Base-by-base conservation (phyloP, 129 eudicot species). In the Saussurea involucrata region DNA sequence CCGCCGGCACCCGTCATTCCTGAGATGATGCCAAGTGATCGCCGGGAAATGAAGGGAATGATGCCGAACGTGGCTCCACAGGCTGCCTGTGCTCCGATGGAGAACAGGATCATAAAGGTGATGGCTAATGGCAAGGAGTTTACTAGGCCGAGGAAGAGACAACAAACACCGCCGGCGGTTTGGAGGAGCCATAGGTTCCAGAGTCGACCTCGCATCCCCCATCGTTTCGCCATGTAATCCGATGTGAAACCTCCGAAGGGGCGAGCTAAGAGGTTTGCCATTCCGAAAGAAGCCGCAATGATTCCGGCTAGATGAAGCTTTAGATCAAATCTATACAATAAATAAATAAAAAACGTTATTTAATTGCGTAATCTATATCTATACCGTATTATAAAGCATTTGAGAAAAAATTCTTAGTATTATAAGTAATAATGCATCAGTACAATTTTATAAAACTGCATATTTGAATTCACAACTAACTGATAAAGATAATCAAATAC, bases 1-100 rank as follows among this genome's bases (percentile, higher is more conserved):
- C 98, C 98, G 0, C 98, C 98, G 0, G 98, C 98, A 0, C 98
- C 98, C 0, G 96, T 84, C 76, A 93, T 84, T 24, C 98, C 98
- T 0, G 97, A 90, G 17, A 93, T 93, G 21, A 93, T 61, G 12
- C 98, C 97, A 0, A 90, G 73, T 0, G 98, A 88, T 1, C 98
- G 69, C 1, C 98, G 90, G 0, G 98, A 94, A 31, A 94, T 73
- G 69, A 93, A 93, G 0, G 98, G 98, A 33, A 93, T 85, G 69
- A 94, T 79, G 15, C 98, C 98, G 24, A 85, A 94, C 22, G 98
- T 86, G 25, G 97, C 98, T 5, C 98, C 98, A 44, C 98, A 90
- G 2, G 98, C 98, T 0, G 98, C 92, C 53, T 94, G 98, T 11
- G 96, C 95, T 0, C 96, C 96, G 1, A 91, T 27, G 10, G 98